Base-by-base conservation (phyloP, 352 stramenopile genomes). In the Phytophthora litchii region DNA sequence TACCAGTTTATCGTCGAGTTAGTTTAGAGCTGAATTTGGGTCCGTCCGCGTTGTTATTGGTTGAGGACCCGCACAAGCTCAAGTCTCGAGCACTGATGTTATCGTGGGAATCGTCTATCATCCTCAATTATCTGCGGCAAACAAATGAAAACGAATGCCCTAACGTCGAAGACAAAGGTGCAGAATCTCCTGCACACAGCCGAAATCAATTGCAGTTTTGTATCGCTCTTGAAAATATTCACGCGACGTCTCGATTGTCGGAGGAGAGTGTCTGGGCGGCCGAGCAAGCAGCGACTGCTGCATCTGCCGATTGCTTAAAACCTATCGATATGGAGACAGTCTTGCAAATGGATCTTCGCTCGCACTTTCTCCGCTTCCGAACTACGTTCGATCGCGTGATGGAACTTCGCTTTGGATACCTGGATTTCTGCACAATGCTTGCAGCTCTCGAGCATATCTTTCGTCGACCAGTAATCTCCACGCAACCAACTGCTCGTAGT, bases 381-480 rank as follows among this genome's bases (percentile, higher is more conserved):
- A 77, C 80, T 14, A 88, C 76, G 5, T 90, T 93, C 55, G 78
- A 95, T 53, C 77, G 80, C 4, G 77, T 92, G 20, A 79, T 95
- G 59, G 81, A 93, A 29, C 60, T 95, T 23, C 79, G 86, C 8
- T 95, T 93, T 35, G 86, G 86, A 1, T 95, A 95, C 48, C 54
- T 95, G 58, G 86, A 95, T 38, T 89, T 91, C 17, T 89, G 74
- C 46, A 89, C 84, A 4, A 68, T 89, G 8, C 60, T 86, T 6
- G 72, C 71, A 19, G 80, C 84, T 4, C 44, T 95, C 8, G 75
- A 89, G 31, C 73, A 81, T 47, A 87, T 89, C 13, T 44, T 88
- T 9, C 60, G 58, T 12, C 76, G 69, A 40, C 70, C 82, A 42
- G 50, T 43, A 13, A 53, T 51, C 20, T 31, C 43, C 9, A 43